phyloP scores from a whole-genome alignment of 768 basidiomycete genomes.

The Leccinum rimulosum region DNA sequence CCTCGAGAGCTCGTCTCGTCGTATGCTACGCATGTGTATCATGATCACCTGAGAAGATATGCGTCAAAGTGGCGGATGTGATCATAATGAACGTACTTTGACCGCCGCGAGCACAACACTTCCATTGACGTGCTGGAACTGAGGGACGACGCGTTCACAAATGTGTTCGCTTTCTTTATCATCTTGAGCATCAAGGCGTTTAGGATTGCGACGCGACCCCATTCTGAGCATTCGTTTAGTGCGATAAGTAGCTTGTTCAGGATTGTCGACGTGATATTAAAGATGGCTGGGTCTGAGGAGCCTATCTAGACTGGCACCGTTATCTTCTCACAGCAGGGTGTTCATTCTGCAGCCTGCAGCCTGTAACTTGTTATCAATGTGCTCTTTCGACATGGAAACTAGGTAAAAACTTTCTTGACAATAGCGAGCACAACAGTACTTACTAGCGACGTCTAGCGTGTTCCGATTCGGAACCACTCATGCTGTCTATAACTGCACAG shows the following conservation, averaged over 20 bases:
- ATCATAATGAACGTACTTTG: constrained; percentile 53
- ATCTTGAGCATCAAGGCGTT: constrained; percentile 79
- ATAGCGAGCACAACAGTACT: too few species aligned
- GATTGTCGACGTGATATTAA: too few species aligned
- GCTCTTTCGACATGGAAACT: too few species aligned
- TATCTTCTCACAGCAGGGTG: too few species aligned
- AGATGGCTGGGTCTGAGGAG: too few species aligned
- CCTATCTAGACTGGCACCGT: too few species aligned
- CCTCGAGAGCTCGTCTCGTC: constrained; percentile 78
- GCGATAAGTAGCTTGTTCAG: constrained; percentile 58
- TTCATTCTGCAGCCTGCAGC: too few species aligned
- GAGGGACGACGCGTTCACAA: constrained; percentile 96
- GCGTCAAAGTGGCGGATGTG: background rate
- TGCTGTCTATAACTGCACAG: too few species aligned
- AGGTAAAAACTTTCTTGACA: too few species aligned
- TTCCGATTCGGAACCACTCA: too few species aligned
- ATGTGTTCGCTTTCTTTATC: constrained; percentile 98
- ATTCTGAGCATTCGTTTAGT: constrained; percentile 97
- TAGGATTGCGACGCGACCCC: constrained; percentile 94
- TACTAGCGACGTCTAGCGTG: too few species aligned
- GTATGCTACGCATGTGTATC: constrained; percentile 90
- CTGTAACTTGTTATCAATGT: too few species aligned
- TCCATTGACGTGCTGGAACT: constrained; percentile 97
- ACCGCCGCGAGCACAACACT: constrained; percentile 96
- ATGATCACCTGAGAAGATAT: constrained; percentile 72